phyloP scores from a whole-genome alignment of 305 asterid genomes.

The Ilex paraguariensis region DNA sequence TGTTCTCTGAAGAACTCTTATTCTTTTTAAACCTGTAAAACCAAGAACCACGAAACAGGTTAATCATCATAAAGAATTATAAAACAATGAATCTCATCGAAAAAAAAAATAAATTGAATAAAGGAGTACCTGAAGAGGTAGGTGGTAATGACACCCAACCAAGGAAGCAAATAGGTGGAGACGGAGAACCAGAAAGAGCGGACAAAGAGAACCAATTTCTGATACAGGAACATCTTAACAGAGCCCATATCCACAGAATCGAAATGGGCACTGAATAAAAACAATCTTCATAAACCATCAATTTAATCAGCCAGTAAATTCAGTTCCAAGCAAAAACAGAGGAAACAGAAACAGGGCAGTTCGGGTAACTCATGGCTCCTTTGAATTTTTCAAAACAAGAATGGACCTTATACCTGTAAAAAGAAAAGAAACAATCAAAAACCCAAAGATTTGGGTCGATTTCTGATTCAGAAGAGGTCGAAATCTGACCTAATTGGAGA shows the following conservation, averaged over 20 bases:
- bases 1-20: conserved; percentile 11
- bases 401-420: conserved; percentile 47
- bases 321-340: conserved; percentile 33
- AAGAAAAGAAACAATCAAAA: conserved; percentile 12
- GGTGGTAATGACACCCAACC: conserved; percentile 35
- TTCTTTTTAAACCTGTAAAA: conserved; percentile 33
- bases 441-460: conserved; percentile 10
- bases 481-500: conserved; percentile 72
- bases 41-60: background rate
- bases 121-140: conserved; percentile 40
- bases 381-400: conserved; percentile 49
- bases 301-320: conserved; percentile 21
- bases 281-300: background rate
- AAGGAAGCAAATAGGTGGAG: conserved; percentile 30
- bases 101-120: background rate
- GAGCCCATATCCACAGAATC: conserved; percentile 42
- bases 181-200: conserved; percentile 30
- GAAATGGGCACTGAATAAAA: conserved; percentile 7
- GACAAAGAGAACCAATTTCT: conserved; percentile 27
- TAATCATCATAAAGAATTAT: background rate
- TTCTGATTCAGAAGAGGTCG: conserved; percentile 36
- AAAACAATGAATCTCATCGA: background rate
- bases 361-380: conserved; percentile 32
- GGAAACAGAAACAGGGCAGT: conserved; percentile 11
- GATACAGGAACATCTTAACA: conserved; percentile 28